phyloP scores from a whole-genome alignment of 2,329 filamentous ascomycete species.

The Uncinocarpus reesii region DNA sequence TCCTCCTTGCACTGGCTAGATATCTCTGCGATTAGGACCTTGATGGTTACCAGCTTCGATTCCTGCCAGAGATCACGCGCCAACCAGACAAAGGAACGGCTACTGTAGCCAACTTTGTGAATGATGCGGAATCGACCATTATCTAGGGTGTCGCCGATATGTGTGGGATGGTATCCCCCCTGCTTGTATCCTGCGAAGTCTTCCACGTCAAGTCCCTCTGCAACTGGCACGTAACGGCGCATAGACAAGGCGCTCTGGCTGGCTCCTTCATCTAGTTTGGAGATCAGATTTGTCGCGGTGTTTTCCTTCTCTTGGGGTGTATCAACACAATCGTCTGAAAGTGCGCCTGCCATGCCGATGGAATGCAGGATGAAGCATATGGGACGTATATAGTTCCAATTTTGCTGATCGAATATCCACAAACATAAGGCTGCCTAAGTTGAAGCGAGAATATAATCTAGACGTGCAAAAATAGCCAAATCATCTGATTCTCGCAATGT shows the following conservation, averaged over 20 bases:
- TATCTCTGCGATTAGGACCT: background rate
- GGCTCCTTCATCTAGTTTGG: background rate
- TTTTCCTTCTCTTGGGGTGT: background rate
- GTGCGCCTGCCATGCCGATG: background rate
- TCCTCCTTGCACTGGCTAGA: background rate
- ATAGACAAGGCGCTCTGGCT: background rate
- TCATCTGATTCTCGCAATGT: no score
- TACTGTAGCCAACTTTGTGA: background rate
- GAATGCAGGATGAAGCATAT: background rate
- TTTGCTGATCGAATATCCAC: background rate
- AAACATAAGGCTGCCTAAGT: background rate
- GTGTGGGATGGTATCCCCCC: constrained; percentile 1
- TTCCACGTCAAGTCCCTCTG: background rate
- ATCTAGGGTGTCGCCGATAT: background rate
- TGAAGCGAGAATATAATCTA: no score
- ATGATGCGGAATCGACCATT: background rate
- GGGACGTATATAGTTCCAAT: background rate
- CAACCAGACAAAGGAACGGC: background rate
- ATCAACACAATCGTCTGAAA: background rate
- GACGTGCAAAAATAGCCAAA: no score
- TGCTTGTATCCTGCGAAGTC: background rate
- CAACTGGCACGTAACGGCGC: background rate
- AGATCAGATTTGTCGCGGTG: no score
- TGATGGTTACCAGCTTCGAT: background rate
- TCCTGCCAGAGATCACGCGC: background rate